Evolutionary conservation across 495 filamentous ascomycete genomes (phyloP).

Genomic region (Collariella sp.): DNA sequence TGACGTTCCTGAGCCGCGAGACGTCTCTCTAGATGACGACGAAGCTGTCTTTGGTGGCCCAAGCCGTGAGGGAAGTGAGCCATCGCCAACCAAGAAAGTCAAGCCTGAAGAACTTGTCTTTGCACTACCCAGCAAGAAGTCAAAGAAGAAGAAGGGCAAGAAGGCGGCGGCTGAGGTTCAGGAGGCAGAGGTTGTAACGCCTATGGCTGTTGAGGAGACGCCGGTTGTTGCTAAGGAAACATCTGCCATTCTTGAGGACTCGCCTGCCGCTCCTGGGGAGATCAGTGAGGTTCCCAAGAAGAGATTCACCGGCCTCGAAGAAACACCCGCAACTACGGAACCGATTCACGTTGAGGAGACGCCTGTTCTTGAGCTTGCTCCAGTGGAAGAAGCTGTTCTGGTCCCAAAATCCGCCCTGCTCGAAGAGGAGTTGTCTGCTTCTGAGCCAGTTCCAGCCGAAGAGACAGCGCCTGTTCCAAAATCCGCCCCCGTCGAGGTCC

Average conservation of each 20-base stretch:
- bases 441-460: background rate
- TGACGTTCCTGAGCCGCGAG: background rate
- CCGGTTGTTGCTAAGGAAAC: constrained; percentile 2
- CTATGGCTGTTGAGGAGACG: background rate
- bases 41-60: constrained; percentile 1
- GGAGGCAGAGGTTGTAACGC: background rate
- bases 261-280: background rate
- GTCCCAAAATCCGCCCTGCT: background rate
- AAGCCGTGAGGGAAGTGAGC: background rate
- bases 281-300: too few species aligned
- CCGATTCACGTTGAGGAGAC: background rate
- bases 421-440: background rate
- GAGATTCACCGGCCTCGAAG: background rate
- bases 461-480: background rate
- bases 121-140: constrained; percentile 10
- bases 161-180: constrained; percentile 13
- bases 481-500: background rate
- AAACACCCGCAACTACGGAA: background rate
- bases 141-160: constrained; percentile 22
- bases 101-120: background rate
- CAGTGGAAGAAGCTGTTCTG: background rate
- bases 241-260: background rate
- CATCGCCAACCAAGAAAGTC: background rate
- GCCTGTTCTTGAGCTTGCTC: background rate
- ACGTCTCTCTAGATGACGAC: background rate